phyloP scores from a whole-genome alignment of 129 eudicot genomes.

The Ambrosia artemisiifolia region DNA sequence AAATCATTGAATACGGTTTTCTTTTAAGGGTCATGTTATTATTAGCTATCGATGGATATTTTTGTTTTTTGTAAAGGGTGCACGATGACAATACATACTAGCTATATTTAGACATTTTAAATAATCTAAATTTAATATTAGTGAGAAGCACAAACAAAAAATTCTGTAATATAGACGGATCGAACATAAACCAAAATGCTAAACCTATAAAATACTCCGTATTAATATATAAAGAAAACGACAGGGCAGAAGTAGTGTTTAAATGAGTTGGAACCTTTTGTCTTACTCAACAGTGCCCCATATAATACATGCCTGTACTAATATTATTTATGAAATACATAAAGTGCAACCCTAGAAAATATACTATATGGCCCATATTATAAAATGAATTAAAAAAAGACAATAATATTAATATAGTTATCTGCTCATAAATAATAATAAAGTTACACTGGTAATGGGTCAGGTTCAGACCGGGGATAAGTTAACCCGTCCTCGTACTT shows the following conservation, averaged over 20 bases:
- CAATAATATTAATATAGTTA: background rate
- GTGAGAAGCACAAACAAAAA: background rate
- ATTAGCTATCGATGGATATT: no score
- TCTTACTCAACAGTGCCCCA: slow-evolving; percentile 36
- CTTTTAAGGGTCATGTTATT: no score
- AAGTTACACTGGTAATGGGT: background rate
- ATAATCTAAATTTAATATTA: background rate
- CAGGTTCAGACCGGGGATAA: no score
- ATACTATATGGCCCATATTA: background rate
- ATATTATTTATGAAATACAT: slow-evolving; percentile 4
- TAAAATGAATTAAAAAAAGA: background rate
- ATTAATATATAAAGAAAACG: background rate
- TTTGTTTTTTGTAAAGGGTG: no score
- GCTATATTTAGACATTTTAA: background rate
- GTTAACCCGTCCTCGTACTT: no score
- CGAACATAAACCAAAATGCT: slow-evolving; percentile 5
- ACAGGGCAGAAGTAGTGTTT: slow-evolving; percentile 26
- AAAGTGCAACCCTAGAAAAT: slow-evolving; percentile 20
- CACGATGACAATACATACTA: background rate
- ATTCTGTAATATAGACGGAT: background rate
- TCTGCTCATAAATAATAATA: background rate
- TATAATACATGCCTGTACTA: slow-evolving; percentile 14
- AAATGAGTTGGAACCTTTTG: slow-evolving; percentile 36
- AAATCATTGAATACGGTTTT: no score
- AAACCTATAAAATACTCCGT: background rate